Percentiles rank a stretch among this genome's conserved stretches.
phyloP scores from a whole-genome alignment of 139 green algal genomes.

The Eudorina sp. region DNA sequence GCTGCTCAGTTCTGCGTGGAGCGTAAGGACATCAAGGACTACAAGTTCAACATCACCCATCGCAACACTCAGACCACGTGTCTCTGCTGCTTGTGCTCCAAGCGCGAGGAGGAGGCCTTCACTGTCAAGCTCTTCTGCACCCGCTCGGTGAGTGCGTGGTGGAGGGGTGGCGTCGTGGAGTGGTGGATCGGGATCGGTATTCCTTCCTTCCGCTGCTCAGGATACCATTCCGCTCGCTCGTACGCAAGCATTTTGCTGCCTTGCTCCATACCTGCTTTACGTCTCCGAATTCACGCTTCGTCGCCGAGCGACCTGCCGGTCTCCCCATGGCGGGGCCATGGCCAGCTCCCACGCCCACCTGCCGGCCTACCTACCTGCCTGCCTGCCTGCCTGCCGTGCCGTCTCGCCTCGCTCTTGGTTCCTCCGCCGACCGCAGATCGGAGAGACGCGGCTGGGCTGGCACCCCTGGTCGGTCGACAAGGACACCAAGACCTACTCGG shows the following conservation, averaged over 20 bases:
- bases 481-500: not conserved
- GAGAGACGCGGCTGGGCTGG: not conserved
- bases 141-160: not conserved
- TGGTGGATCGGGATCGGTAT: no score
- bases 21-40: constrained; percentile 2
- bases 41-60: not conserved
- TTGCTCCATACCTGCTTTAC: no score
- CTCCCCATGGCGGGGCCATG: no score
- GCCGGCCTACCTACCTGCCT: no score
- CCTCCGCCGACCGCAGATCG: not conserved
- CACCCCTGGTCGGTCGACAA: not conserved
- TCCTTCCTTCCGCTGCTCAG: no score
- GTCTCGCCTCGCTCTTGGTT: not conserved
- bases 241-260: no score
- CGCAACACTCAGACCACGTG: not conserved
- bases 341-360: no score
- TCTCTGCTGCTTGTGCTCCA: not conserved
- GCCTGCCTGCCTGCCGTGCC: no score
- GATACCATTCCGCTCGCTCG: no score
- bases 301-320: no score
- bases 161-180: no score
- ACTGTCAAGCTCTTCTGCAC: not conserved
- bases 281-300: no score
- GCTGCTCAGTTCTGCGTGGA: not conserved
- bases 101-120: not conserved